Evolutionary conservation across 2,329 filamentous ascomycete species (phyloP).

Genomic region (Periconia digitata): DNA sequence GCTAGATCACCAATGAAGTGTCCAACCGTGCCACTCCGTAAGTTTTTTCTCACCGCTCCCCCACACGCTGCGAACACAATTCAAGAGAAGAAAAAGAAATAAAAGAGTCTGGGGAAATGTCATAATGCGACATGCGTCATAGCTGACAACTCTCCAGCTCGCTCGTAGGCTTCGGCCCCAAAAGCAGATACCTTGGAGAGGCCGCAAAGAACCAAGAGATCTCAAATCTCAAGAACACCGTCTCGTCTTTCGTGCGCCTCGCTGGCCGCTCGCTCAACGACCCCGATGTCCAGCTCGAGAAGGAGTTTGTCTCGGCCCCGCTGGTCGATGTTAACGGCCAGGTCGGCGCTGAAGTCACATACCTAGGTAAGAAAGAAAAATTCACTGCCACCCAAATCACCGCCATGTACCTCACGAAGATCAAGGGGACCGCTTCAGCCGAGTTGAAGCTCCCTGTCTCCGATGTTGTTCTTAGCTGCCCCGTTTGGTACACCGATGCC

Average conservation of each 20-base stretch:
- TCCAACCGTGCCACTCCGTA: constrained; percentile 98
- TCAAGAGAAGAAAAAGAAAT: not conserved
- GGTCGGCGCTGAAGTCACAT: constrained; percentile 90
- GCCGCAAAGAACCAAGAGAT: constrained; percentile 98
- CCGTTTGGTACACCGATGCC: constrained; percentile 94
- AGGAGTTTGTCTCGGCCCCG: constrained; percentile 82
- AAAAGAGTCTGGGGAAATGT: no score
- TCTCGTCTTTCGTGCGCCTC: constrained; percentile 88
- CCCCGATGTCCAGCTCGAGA: constrained; percentile 90
- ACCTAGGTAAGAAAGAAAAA: constrained; percentile 90
- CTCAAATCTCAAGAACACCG: constrained; percentile 99
- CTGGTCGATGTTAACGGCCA: constrained; percentile 91
- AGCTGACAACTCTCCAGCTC: constrained; percentile 59
- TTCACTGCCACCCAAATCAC: constrained; percentile 94
- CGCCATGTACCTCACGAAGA: constrained; percentile 94
- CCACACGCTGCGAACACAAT: constrained; percentile 7
- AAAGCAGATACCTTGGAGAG: constrained; percentile 92
- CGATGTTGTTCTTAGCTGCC: constrained; percentile 91
- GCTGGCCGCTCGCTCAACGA: constrained; percentile 84
- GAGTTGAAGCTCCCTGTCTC: constrained; percentile 91
- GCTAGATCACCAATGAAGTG: constrained; percentile 98
- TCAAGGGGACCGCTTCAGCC: constrained; percentile 81
- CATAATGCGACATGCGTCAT: not conserved
- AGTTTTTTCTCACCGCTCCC: constrained; percentile 48
- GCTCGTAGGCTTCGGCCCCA: constrained; percentile 91